Conservation (phyloP, 1,284 basidiomycete species). For the Entoloma clypeatum region DNA sequence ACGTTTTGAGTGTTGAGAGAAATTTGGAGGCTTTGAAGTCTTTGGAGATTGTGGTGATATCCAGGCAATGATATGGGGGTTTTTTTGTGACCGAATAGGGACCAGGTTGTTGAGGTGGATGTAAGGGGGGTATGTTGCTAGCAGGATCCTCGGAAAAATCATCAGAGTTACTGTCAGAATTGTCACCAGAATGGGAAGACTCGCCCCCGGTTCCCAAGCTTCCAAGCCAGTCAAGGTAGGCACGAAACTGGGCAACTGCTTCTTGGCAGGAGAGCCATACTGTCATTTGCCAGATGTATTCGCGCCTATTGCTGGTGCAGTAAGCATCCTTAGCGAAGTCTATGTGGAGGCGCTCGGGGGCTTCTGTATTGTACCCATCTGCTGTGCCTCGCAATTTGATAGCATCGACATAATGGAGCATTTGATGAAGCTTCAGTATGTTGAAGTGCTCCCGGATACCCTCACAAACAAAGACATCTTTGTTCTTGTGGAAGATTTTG, state of each 20-base stretch:
- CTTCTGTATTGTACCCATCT: conserved; percentile 26
- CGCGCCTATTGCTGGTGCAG: conserved; percentile 20
- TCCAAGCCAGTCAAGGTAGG: conserved; percentile 10
- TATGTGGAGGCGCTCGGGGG: conserved; percentile 25
- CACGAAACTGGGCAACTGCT: conserved; percentile 12
- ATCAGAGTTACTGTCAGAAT: neutral
- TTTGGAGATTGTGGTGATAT: neutral
- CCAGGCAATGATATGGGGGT: conserved; percentile 1
- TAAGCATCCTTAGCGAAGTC: conserved; percentile 24
- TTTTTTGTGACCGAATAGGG: conserved; percentile 4
- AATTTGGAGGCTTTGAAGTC: conserved; percentile 4
- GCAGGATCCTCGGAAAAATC: neutral
- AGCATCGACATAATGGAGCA: conserved; percentile 20
- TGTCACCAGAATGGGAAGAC: neutral
- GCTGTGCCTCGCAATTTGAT: conserved; percentile 22
- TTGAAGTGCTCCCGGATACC: conserved; percentile 22
- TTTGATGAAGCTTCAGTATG: conserved; percentile 29
- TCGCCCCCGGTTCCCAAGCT: neutral
- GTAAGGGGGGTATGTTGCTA: neutral
- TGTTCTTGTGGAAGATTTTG: conserved; percentile 25
- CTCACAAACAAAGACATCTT: conserved; percentile 25
- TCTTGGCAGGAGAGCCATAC: conserved; percentile 30
- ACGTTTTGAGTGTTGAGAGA: conserved; percentile 1
- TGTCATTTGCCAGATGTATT: conserved; percentile 32
- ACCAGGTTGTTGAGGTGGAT: too few relatives aligned